Conservation (phyloP, 164 flowering plant species). For the Litsea cubeba region DNA sequence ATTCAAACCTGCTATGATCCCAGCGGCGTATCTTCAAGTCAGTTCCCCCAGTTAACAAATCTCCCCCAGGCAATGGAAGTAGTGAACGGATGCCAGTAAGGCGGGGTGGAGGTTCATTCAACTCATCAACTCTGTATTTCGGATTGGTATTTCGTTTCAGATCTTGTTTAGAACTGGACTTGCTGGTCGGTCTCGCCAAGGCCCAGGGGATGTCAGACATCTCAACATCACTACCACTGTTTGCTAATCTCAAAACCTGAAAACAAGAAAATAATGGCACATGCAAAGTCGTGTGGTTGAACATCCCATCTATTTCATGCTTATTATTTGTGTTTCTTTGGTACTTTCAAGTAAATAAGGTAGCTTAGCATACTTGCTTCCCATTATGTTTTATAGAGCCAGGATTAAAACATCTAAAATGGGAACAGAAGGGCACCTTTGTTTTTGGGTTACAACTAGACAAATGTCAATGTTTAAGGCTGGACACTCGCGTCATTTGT, state of each 20-base stretch:
- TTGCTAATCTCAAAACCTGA: slow-evolving; percentile 70
- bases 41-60: slow-evolving; percentile 65
- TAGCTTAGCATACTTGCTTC: too few species aligned
- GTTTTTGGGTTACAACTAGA: too few species aligned
- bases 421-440: too few species aligned
- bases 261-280: slow-evolving; percentile 4
- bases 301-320: too few species aligned
- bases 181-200: slow-evolving; percentile 57
- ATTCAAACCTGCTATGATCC: slow-evolving; percentile 78
- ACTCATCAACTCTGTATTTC: slow-evolving; percentile 77
- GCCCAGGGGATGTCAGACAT: slow-evolving; percentile 75
- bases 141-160: slow-evolving; percentile 42
- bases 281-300: neutral
- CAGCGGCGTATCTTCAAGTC: slow-evolving; percentile 53
- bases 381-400: too few species aligned
- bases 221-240: slow-evolving; percentile 57
- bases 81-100: slow-evolving; percentile 86
- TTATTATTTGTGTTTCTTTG: too few species aligned
- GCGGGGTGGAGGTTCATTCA: slow-evolving; percentile 80
- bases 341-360: too few species aligned
- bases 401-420: too few species aligned
- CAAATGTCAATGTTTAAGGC: too few species aligned
- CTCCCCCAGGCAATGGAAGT: slow-evolving; percentile 95
- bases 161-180: slow-evolving; percentile 53
- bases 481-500: too few species aligned